Percentiles rank a stretch among this genome's conserved stretches.
Evolutionary conservation across 2,329 filamentous ascomycete species (phyloP).

Genomic region (Chaetomiaceae sp.): DNA sequence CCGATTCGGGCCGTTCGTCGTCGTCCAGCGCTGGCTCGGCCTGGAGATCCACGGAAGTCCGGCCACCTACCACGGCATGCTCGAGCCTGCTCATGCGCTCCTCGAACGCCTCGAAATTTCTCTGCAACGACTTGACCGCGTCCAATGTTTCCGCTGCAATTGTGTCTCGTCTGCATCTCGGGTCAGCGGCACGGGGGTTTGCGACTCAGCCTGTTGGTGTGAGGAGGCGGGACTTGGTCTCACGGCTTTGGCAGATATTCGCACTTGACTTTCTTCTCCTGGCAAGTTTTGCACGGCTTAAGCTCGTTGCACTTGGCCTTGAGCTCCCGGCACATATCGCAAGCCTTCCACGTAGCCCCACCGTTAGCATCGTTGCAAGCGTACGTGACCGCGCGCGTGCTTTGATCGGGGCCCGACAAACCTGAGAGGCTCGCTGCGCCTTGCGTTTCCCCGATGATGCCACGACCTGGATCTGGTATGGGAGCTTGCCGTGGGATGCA

Average conservation of each 20-base stretch:
- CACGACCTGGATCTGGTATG: constrained; percentile 37
- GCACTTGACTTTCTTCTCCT: constrained; percentile 76
- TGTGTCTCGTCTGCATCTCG: constrained; percentile 51
- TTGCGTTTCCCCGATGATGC: constrained; percentile 50
- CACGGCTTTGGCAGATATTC: constrained; percentile 90
- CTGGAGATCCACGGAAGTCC: constrained; percentile 17
- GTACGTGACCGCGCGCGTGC: too few species aligned
- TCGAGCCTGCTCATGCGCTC: constrained; percentile 36
- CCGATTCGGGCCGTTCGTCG: constrained; percentile 18
- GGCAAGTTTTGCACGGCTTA: constrained; percentile 77
- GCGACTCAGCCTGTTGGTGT: too few species aligned
- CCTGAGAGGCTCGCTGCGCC: constrained; percentile 60
- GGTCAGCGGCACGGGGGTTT: constrained; percentile 26
- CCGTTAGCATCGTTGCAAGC: constrained; percentile 1
- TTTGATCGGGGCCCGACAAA: constrained; percentile 29
- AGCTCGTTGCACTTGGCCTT: constrained; percentile 92
- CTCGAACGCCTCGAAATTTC: constrained; percentile 32
- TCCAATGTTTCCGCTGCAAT: constrained; percentile 55
- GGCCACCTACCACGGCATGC: constrained; percentile 25
- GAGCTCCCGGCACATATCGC: constrained; percentile 78
- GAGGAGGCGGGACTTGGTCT: too few species aligned
- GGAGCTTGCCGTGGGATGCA: constrained; percentile 33
- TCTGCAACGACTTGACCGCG: constrained; percentile 39
- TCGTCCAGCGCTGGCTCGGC: constrained; percentile 24
- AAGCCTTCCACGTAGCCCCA: constrained; percentile 62